Conservation (phyloP, 148 eudicot species). For the Vaccinium myrtillus region DNA sequence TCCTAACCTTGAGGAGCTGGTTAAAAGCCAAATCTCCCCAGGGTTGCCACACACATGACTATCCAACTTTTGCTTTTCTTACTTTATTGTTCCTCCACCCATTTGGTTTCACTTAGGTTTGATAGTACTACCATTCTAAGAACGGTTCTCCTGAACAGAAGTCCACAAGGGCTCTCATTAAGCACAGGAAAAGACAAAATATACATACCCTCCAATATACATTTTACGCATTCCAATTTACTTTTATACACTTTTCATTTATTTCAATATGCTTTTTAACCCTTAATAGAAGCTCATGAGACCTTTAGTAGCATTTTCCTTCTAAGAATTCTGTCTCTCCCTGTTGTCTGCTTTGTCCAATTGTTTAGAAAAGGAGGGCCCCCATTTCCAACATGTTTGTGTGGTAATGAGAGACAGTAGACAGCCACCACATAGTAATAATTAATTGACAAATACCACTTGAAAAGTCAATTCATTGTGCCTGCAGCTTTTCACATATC, state of each 20-base stretch:
- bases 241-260: too few relatives aligned
- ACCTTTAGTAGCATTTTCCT: too few relatives aligned
- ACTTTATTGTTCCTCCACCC: not conserved
- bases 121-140: too few relatives aligned
- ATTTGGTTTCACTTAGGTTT: not conserved
- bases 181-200: too few relatives aligned
- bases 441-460: not conserved
- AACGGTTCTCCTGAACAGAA: too few relatives aligned
- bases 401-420: not conserved
- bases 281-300: too few relatives aligned
- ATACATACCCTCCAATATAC: too few relatives aligned
- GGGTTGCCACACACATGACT: not conserved
- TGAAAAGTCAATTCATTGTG: not conserved
- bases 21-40: not conserved
- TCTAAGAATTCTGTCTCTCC: too few relatives aligned
- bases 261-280: too few relatives aligned
- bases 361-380: not conserved
- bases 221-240: too few relatives aligned
- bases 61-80: not conserved
- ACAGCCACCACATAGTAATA: not conserved
- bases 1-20: not conserved
- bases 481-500: not conserved
- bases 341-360: not conserved
- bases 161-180: too few relatives aligned
- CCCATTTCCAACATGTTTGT: not conserved